Base-by-base conservation (phyloP, 495 filamentous ascomycete genomes). In the Oleoguttula mirabilis region DNA sequence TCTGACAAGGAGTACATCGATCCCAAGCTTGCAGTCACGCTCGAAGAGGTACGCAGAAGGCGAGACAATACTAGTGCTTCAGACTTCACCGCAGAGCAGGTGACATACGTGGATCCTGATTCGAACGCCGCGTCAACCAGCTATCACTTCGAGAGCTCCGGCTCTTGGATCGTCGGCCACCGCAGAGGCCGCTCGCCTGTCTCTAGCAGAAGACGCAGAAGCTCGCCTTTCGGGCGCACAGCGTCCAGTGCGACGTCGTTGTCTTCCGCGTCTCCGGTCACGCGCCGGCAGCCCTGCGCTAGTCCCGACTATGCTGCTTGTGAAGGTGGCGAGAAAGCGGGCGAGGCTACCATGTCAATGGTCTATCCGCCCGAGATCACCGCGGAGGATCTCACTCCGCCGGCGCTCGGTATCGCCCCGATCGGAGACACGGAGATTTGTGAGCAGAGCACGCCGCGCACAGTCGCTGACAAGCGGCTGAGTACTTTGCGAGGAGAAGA, bases 1-100 rank as follows among this genome's bases (percentile, higher is more conserved):
- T 45, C 52, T 11, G 60, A 59, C 23, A 60, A 55, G 44, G 55
- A 60, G 38, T 60, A 65, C 41, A 61, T 61, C 27, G 56, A 62
- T 32, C 60, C 58, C 2, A 43, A 37, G 8, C 43, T 51, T 10
- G 55, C 60, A 10, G 45, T 61, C 7, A 51, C 46, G 22, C 36
- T 55, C 10, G 60, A 59, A 8, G 58, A 61, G 17, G 55, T 63
- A 28, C 42, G 50, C 31, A 19, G 36, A 10, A 41, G 34, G 4
- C 38, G 39, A 10, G 21, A 17, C 21, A 41, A 20, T 11, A 35
- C 7, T 17, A 25, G 12, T 20, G 42, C 44, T 45, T 45, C 47
- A 5, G 45, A 45, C 19, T 47, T 55, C 36, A 52, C 52, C 1
- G 42, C 55, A 15, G 55, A 44, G 1, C 35, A 50, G 16, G 48